Conservation (phyloP, 257 asterid species). For the Solanum virginianum region DNA sequence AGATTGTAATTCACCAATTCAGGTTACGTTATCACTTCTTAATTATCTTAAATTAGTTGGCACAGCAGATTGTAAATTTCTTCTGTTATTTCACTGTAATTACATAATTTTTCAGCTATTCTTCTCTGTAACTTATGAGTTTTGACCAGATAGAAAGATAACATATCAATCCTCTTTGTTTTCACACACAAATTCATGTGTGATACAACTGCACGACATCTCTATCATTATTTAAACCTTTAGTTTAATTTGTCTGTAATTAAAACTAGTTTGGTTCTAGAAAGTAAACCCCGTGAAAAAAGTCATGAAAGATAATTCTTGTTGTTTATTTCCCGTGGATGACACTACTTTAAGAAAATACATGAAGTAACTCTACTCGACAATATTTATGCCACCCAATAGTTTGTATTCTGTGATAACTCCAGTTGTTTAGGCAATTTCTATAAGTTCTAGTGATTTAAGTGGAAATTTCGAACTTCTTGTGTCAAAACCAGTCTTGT, state of each 20-base stretch:
- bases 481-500: neutral
- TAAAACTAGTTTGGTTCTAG: neutral
- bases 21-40: neutral
- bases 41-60: neutral
- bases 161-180: neutral
- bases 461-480: neutral
- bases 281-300: neutral
- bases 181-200: neutral
- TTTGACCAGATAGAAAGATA: neutral
- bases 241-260: neutral
- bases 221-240: neutral
- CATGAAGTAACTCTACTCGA: neutral
- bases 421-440: neutral
- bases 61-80: neutral
- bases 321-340: neutral
- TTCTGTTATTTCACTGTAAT: neutral
- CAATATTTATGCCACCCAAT: neutral
- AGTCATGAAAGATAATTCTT: neutral
- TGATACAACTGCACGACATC: neutral
- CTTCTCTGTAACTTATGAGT: neutral
- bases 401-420: neutral
- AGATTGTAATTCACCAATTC: neutral
- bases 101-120: neutral
- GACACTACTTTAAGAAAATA: neutral
- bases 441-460: neutral